Evolutionary conservation across 202 grass and related monocot genomes (phyloP).

Genomic region (Hordeum pubiflorum): DNA sequence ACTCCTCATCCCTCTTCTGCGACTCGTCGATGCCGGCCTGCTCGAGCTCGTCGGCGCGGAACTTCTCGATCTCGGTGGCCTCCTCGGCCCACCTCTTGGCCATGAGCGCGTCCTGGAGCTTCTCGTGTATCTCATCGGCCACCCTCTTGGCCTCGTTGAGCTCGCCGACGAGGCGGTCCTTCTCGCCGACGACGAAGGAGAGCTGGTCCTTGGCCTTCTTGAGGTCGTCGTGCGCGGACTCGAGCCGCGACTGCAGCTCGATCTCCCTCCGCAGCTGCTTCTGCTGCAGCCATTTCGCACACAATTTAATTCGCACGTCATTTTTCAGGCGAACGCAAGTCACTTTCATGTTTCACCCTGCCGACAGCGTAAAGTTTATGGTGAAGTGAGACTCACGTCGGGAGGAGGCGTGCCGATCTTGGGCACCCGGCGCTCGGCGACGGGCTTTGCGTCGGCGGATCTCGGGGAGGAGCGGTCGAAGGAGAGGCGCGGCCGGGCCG

Average conservation of each 20-base stretch:
- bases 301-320: not conserved
- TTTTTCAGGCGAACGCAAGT: not conserved
- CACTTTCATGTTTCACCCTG: not conserved
- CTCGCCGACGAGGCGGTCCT: constrained; percentile 53
- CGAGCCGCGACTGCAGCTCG: constrained; percentile 66
- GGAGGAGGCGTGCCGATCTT: constrained; percentile 66
- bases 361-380: not conserved
- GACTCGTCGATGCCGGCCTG: constrained; percentile 60
- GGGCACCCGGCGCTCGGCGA: constrained; percentile 60
- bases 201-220: constrained; percentile 79
- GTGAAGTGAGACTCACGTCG: constrained; percentile 41
- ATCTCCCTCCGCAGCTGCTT: constrained; percentile 62
- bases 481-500: constrained; percentile 66
- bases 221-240: constrained; percentile 56
- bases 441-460: constrained; percentile 62
- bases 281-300: constrained; percentile 32
- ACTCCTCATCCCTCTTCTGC: constrained; percentile 66
- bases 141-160: constrained; percentile 60
- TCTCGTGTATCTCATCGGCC: constrained; percentile 59
- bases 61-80: constrained; percentile 83
- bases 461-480: constrained; percentile 72
- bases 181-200: constrained; percentile 57
- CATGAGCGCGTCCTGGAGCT: constrained; percentile 80
- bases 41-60: constrained; percentile 82
- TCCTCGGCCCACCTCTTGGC: constrained; percentile 81